phyloP scores from a whole-genome alignment of 257 asterid genomes.

The Nicotiana knightiana region DNA sequence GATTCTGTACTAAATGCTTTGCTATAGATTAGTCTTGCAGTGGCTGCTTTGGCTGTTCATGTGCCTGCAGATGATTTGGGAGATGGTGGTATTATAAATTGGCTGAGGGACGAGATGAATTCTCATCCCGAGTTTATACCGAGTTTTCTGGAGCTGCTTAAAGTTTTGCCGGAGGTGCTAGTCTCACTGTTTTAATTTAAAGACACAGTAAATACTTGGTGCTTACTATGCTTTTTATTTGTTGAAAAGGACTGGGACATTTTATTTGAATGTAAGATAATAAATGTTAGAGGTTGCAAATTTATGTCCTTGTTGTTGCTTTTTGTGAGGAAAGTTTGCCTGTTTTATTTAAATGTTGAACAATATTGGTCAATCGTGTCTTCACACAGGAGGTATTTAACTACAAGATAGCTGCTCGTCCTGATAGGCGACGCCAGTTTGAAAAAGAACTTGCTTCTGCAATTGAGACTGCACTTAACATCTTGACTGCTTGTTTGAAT shows the following conservation, averaged over 20 bases:
- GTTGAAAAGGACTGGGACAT: background rate
- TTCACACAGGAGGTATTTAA: slow-evolving; percentile 78
- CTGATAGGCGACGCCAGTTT: slow-evolving; percentile 91
- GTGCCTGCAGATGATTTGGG: slow-evolving; percentile 96
- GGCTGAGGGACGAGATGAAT: slow-evolving; percentile 91
- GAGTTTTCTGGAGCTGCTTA: slow-evolving; percentile 94
- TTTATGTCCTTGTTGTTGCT: slow-evolving; percentile 1
- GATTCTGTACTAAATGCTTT: slow-evolving; percentile 36
- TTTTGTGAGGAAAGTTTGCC: background rate
- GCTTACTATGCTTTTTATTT: background rate
- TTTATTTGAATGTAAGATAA: background rate
- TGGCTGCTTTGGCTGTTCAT: slow-evolving; percentile 98
- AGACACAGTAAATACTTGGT: background rate
- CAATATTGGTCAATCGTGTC: background rate
- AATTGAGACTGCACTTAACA: slow-evolving; percentile 64
- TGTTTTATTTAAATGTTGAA: slow-evolving; percentile 2
- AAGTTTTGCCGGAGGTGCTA: slow-evolving; percentile 93
- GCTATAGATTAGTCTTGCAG: slow-evolving; percentile 96
- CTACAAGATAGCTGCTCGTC: slow-evolving; percentile 95
- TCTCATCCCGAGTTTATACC: slow-evolving; percentile 83
- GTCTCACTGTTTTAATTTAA: slow-evolving; percentile 5
- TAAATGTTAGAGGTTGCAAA: background rate
- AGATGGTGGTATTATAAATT: slow-evolving; percentile 81
- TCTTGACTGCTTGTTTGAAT: slow-evolving; percentile 86
- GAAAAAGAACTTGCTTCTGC: slow-evolving; percentile 86